Base-by-base conservation (phyloP, 1,284 basidiomycete genomes). In the Sanghuangporus weigelae region DNA sequence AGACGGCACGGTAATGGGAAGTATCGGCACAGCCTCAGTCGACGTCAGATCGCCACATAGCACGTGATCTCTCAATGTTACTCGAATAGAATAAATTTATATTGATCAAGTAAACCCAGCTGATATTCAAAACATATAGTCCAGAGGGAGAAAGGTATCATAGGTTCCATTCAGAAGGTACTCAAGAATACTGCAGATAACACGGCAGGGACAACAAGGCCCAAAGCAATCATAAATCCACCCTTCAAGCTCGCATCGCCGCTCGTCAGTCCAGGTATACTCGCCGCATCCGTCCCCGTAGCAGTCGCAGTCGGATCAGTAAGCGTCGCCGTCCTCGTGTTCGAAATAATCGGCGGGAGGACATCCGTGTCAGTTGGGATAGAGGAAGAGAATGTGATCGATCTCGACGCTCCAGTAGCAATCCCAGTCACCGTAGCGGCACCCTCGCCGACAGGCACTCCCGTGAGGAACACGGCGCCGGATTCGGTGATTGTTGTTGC, bases 401-500 rank as follows among this genome's bases (percentile, higher is more conserved):
- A 16, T 19, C 51, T 16, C 31, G 39, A 7, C 16, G 39, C 31
- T 39, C 48, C 36, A 12, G 46, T 57, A 23, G 36, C 49, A 31
- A 49, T 53, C 11, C 48, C 56, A n/a, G 35, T 38, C 39, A 49
- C 49, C 7, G 56, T 50, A 8, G 39, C 62, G 8, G 19, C 49
- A 11, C 56, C 56, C 14, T n/a, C n/a, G 2, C 49, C 42, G 50
- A 63, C 31, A 7, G 62, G 57, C 4, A 63, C 57, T 6, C 10
- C 38, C 7, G 50, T 54, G 23, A 63, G 36, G 23, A 31, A 19
- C 19, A 59, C 57, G 11, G 31, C 6, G 11, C 62, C 62, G 3
- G 62, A 51, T 36, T 63, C 63, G 42, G 51, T 55, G 58, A 64
- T 19, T 23, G 39, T 39, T 19, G 63, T 64, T 19, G 58, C 36